These are phyloP conservation scores for Gymnopilus junonius DNA, from an alignment of 768 basidiomycete species.

Conservation along the genomic window DNA sequence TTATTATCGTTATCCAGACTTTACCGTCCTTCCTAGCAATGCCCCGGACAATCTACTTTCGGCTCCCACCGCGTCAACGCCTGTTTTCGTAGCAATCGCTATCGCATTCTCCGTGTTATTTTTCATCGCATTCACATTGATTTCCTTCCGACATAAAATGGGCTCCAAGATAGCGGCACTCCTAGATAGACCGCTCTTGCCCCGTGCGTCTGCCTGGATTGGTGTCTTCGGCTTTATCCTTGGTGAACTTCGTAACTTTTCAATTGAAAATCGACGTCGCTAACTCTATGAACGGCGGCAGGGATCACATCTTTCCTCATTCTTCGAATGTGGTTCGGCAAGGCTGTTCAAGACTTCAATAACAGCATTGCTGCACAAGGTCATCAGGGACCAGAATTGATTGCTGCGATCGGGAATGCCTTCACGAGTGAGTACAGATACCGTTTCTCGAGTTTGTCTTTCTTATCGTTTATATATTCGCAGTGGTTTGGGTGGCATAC, in stretches of 20 bases:
- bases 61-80: slow-evolving; percentile 63
- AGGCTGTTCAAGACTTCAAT: slow-evolving; percentile 81
- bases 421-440: slow-evolving; percentile 65
- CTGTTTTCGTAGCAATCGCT: slow-evolving; percentile 66
- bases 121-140: slow-evolving; percentile 66
- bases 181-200: slow-evolving; percentile 62
- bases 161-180: slow-evolving; percentile 49
- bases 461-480: slow-evolving; percentile 2
- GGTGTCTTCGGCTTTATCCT: slow-evolving; percentile 79
- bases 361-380: slow-evolving; percentile 57
- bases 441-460: background rate
- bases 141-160: slow-evolving; percentile 70
- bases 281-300: slow-evolving; percentile 29
- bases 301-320: slow-evolving; percentile 74
- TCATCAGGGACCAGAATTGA: slow-evolving; percentile 56
- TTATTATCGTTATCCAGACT: slow-evolving; percentile 51
- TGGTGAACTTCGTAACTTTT: slow-evolving; percentile 42
- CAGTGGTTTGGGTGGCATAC: slow-evolving; percentile 83
- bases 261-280: background rate
- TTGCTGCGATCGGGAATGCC: slow-evolving; percentile 68
- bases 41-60: slow-evolving; percentile 60
- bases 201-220: slow-evolving; percentile 70
- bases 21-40: slow-evolving; percentile 62
- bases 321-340: slow-evolving; percentile 81
- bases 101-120: slow-evolving; percentile 62